Evolutionary conservation across 208 protist genomes (phyloP).

Genomic region (Trypanosoma melophagium): DNA sequence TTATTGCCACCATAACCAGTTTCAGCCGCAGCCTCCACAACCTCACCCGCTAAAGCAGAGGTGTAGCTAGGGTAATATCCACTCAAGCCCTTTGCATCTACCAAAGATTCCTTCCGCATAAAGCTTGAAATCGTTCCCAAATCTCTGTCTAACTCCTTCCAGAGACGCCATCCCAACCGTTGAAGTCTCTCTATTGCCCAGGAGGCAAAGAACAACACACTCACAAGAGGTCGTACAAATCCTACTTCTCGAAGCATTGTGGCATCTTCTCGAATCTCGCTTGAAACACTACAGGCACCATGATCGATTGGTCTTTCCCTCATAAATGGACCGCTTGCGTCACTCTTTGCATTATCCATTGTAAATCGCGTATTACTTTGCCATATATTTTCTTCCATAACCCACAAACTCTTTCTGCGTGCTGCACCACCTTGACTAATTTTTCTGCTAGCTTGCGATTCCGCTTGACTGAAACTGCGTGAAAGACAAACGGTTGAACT

Average conservation of each 20-base stretch:
- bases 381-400: conserved; percentile 34
- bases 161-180: conserved; percentile 10
- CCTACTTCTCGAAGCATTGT: background rate
- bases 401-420: conserved; percentile 15
- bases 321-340: background rate
- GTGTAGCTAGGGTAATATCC: background rate
- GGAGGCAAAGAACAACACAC: conserved; percentile 29
- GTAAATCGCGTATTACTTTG: background rate
- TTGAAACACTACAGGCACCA: background rate
- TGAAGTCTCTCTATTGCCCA: conserved; percentile 26
- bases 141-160: conserved; percentile 28
- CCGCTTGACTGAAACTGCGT: background rate
- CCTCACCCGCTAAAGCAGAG: background rate
- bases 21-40: background rate
- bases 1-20: background rate
- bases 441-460: background rate
- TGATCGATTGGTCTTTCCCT: background rate
- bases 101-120: background rate
- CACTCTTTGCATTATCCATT: conserved; percentile 10
- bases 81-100: background rate
- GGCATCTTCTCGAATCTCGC: background rate
- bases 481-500: conserved; percentile 5
- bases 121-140: conserved; percentile 6
- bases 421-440: background rate
- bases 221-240: conserved; percentile 30